Conservation (phyloP, 768 basidiomycete genomes). For the Trametes cinnabarina region DNA sequence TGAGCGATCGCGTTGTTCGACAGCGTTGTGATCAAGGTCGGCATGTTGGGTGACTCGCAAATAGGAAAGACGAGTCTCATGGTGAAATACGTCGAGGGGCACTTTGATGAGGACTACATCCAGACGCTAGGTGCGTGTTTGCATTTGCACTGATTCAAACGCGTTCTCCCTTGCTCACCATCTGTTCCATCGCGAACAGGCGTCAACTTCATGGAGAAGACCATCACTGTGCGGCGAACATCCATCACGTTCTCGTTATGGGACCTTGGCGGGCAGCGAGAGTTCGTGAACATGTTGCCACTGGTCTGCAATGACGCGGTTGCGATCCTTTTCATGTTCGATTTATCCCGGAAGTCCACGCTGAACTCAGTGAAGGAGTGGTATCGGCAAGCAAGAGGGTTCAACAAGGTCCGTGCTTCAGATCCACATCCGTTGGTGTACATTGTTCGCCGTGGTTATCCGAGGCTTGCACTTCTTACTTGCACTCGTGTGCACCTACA, state of each 20-base stretch:
- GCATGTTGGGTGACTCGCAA: conserved; percentile 99
- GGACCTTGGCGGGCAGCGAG: conserved; percentile 96
- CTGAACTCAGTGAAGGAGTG: conserved; percentile 99
- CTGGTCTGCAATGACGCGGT: conserved; percentile 99
- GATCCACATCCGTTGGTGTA: neutral
- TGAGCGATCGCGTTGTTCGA: neutral
- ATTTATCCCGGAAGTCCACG: conserved; percentile 95
- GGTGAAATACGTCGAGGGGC: conserved; percentile 99
- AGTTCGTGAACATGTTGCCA: conserved; percentile 99
- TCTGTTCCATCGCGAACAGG: conserved; percentile 41
- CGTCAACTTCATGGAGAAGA: conserved; percentile 99
- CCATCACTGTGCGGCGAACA: conserved; percentile 95
- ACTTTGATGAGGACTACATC: conserved; percentile 99
- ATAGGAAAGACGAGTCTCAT: conserved; percentile 99
- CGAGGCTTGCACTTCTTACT: too few relatives aligned
- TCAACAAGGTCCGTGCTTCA: conserved; percentile 82
- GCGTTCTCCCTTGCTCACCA: neutral
- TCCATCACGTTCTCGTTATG: conserved; percentile 99
- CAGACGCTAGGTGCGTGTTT: conserved; percentile 86
- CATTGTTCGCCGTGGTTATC: too few relatives aligned
- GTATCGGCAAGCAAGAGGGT: conserved; percentile 98
- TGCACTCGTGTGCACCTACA: too few relatives aligned
- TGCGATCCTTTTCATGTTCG: conserved; percentile 99
- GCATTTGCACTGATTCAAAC: neutral
- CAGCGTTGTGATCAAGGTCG: conserved; percentile 97